Conservation (phyloP, 306 rosid species). For the Cercis canadensis region DNA sequence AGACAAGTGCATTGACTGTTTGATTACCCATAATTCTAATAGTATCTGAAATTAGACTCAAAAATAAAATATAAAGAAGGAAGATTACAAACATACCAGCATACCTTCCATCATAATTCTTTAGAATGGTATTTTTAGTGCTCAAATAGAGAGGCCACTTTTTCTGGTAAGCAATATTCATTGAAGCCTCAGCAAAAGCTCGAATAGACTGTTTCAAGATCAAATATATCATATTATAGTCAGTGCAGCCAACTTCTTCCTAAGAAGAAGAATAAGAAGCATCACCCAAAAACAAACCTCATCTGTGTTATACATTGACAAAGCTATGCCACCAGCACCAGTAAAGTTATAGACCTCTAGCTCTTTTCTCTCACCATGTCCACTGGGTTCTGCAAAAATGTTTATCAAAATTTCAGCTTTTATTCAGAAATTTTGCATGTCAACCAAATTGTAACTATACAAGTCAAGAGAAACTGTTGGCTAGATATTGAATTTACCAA, state of each 20-base stretch:
- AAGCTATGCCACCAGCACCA: constrained; percentile 89
- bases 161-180: constrained; percentile 90
- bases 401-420: background rate
- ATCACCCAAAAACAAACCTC: constrained; percentile 63
- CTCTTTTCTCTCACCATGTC: constrained; percentile 72
- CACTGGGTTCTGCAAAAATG: constrained; percentile 61
- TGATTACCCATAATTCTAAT: constrained; percentile 14
- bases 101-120: constrained; percentile 98
- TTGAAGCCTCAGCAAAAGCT: constrained; percentile 90
- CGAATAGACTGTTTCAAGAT: constrained; percentile 79
- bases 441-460: constrained; percentile 19
- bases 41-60: constrained; percentile 7
- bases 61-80: constrained; percentile 17
- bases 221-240: constrained; percentile 37
- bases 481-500: constrained; percentile 61
- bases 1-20: constrained; percentile 4
- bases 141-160: constrained; percentile 98
- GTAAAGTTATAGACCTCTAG: constrained; percentile 83
- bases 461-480: constrained; percentile 27
- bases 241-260: constrained; percentile 15
- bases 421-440: constrained; percentile 22
- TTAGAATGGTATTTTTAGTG: constrained; percentile 94
- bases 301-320: constrained; percentile 94
- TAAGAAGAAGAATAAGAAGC: constrained; percentile 17
- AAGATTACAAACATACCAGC: constrained; percentile 30